phyloP scores from a whole-genome alignment of 2,329 filamentous ascomycete genomes.

The Torrubiella hemipterigena region DNA sequence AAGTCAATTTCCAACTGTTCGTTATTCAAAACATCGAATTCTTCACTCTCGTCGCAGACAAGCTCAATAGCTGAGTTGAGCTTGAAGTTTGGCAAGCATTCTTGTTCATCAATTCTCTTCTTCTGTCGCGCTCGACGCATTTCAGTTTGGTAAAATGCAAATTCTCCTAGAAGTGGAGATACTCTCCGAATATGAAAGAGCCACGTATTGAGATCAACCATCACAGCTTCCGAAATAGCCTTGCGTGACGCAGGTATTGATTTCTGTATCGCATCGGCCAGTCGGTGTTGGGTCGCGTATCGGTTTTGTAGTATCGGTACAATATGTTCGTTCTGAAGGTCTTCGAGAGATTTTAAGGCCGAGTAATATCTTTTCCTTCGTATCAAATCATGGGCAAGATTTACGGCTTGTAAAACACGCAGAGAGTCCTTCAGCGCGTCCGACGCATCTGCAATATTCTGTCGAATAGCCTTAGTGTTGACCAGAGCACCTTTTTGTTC shows the following conservation, averaged over 20 bases:
- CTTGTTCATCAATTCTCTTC: constrained; percentile 64
- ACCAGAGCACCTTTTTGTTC: constrained; percentile 91
- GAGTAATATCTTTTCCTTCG: constrained; percentile 92
- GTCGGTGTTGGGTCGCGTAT: constrained; percentile 86
- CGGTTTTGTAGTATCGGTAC: constrained; percentile 60
- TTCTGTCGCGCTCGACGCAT: constrained; percentile 73
- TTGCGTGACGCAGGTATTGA: constrained; percentile 89
- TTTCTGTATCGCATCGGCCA: constrained; percentile 90
- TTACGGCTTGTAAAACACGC: constrained; percentile 83
- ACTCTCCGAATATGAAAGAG: constrained; percentile 89
- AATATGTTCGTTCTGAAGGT: constrained; percentile 90
- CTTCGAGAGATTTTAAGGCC: constrained; percentile 84
- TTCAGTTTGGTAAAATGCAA: constrained; percentile 93
- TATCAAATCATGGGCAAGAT: constrained; percentile 85
- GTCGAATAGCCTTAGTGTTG: constrained; percentile 79
- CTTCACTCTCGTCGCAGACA: constrained; percentile 87
- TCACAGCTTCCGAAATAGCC: constrained; percentile 89
- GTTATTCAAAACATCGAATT: constrained; percentile 91
- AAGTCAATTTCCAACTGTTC: constrained; percentile 94
- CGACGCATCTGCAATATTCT: constrained; percentile 90
- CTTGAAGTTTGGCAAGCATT: constrained; percentile 71
- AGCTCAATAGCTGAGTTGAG: constrained; percentile 93
- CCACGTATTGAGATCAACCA: constrained; percentile 96
- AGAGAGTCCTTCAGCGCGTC: constrained; percentile 83
- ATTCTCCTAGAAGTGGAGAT: constrained; percentile 89